Conservation (phyloP, 176 grass and related monocot genomes). For the Typha latifolia region DNA sequence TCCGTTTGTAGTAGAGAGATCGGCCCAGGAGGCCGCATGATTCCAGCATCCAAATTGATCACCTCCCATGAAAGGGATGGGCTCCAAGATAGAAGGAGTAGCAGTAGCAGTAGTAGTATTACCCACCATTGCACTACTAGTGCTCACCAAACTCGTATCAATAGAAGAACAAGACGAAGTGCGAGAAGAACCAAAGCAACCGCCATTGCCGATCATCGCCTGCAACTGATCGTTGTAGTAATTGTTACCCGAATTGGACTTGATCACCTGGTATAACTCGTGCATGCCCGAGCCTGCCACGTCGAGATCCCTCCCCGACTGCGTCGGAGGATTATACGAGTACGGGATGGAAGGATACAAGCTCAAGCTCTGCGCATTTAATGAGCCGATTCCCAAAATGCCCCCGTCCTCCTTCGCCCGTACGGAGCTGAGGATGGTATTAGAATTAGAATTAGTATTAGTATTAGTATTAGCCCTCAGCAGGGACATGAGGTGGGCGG, state of each 20-base stretch:
- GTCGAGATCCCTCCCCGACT: background rate
- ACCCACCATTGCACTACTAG: background rate
- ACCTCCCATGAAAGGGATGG: background rate
- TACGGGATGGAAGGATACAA: no score
- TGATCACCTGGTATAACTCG: background rate
- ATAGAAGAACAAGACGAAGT: slow-evolving; percentile 28
- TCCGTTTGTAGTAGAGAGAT: slow-evolving; percentile 48
- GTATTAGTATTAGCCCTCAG: background rate
- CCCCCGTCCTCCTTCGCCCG: no score
- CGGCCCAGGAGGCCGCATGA: slow-evolving; percentile 25
- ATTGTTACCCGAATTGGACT: slow-evolving; percentile 2
- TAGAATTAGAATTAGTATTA: background rate
- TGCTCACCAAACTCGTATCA: slow-evolving; percentile 1
- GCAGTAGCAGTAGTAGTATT: background rate
- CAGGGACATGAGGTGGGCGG: background rate
- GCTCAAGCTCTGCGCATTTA: background rate
- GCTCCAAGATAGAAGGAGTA: background rate
- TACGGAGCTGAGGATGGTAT: background rate
- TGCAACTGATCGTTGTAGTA: slow-evolving; percentile 68
- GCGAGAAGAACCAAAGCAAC: background rate
- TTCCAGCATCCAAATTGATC: slow-evolving; percentile 21
- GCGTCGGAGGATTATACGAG: no score
- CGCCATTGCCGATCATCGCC: slow-evolving; percentile 32
- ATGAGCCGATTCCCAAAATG: background rate
- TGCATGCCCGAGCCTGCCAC: background rate